phyloP scores from a whole-genome alignment of 345 rosid species.

The Arabidopsis arenosa region DNA sequence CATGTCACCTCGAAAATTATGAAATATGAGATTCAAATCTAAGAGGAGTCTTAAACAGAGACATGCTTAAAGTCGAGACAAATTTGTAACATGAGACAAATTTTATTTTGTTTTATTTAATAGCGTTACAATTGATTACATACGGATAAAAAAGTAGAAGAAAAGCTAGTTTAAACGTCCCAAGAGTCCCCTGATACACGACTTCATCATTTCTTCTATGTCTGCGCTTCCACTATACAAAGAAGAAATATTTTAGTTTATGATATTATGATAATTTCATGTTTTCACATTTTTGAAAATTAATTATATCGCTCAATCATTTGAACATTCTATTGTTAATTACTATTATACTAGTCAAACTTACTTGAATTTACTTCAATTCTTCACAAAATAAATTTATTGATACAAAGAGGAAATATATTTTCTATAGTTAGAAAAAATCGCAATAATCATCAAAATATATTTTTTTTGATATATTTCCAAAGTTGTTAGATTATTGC shows the following conservation, averaged over 20 bases:
- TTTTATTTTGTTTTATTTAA: background rate
- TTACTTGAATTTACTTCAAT: background rate
- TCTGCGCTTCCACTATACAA: background rate
- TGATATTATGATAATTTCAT: no score
- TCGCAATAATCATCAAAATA: background rate
- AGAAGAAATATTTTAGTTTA: background rate
- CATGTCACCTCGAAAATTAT: background rate
- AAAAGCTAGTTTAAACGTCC: background rate
- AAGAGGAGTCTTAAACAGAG: background rate
- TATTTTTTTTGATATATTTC: background rate
- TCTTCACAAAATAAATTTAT: background rate
- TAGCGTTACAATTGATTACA: background rate
- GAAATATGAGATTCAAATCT: background rate
- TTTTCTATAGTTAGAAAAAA: background rate
- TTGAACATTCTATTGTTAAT: background rate
- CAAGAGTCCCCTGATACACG: background rate
- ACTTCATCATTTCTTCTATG: slow-evolving; percentile 10
- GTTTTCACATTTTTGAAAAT: background rate
- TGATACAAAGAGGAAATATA: background rate
- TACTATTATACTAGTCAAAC: background rate
- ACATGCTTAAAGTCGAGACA: background rate
- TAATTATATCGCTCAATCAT: background rate
- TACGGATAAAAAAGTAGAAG: background rate
- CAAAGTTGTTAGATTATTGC: background rate
- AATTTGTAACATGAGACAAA: background rate